Percentiles rank a stretch among this genome's conserved stretches.
Evolutionary conservation across 2,329 filamentous ascomycete species (phyloP).

Genomic region (Aspergillus versicolor): DNA sequence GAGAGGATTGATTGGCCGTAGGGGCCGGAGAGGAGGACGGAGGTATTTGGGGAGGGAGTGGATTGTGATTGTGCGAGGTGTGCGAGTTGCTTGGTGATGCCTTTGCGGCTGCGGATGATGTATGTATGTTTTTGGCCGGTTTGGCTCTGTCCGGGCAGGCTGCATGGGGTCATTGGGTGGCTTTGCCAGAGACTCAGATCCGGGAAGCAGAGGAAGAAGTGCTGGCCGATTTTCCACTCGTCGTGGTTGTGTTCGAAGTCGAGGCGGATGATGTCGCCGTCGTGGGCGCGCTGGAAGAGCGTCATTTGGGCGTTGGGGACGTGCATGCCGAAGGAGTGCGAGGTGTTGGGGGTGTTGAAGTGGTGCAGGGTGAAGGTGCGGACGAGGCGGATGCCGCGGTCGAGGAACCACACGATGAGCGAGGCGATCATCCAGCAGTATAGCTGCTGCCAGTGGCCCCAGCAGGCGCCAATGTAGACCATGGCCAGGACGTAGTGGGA

Average conservation of each 20-base stretch:
- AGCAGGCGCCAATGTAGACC: slow-evolving; percentile 72
- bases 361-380: slow-evolving; percentile 63
- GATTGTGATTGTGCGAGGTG: slow-evolving; percentile 17
- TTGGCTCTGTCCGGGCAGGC: slow-evolving; percentile 45
- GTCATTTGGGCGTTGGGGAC: slow-evolving; percentile 52
- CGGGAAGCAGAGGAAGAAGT: slow-evolving; percentile 70
- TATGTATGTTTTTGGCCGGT: slow-evolving; percentile 25
- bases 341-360: slow-evolving; percentile 37
- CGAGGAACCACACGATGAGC: slow-evolving; percentile 64
- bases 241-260: slow-evolving; percentile 64
- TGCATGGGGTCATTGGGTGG: slow-evolving; percentile 68
- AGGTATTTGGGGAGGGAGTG: slow-evolving; percentile 32
- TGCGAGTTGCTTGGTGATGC: slow-evolving; percentile 26
- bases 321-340: slow-evolving; percentile 51
- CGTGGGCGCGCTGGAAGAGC: slow-evolving; percentile 56
- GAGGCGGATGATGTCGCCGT: slow-evolving; percentile 64
- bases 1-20: slow-evolving; percentile 58
- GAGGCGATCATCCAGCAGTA: slow-evolving; percentile 68
- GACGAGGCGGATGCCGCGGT: slow-evolving; percentile 59
- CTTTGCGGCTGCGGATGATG: slow-evolving; percentile 52
- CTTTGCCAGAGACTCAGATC: slow-evolving; percentile 69
- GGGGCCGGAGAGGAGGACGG: slow-evolving; percentile 62
- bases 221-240: slow-evolving; percentile 66
- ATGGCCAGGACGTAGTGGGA: slow-evolving; percentile 71
- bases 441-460: slow-evolving; percentile 70